A percentile compares a stretch with the other conserved stretches of the same genome.
Evolutionary conservation across 108 stramenopile genomes (phyloP).

Genomic region (Skeletonema menzelii): DNA sequence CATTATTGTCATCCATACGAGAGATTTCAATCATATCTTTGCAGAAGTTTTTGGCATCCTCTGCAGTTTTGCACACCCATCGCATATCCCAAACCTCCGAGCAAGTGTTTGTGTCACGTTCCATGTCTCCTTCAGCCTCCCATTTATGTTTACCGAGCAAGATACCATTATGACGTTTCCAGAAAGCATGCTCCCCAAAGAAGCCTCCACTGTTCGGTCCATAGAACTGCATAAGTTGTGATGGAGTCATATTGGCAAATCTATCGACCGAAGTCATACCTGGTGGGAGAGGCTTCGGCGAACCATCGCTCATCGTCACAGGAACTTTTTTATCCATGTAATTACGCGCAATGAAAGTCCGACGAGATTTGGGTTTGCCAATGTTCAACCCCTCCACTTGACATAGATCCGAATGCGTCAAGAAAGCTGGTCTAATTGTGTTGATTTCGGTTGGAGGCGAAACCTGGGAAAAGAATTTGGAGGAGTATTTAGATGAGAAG

Average conservation of each 20-base stretch:
- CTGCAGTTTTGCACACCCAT: not conserved
- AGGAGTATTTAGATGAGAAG: too few relatives aligned
- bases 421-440: not conserved
- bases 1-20: not conserved
- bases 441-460: not conserved
- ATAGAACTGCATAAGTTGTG: not conserved
- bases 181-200: slow-evolving; percentile 1
- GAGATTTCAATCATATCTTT: slow-evolving; percentile 3
- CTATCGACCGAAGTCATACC: not conserved
- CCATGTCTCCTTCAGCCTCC: slow-evolving; percentile 1
- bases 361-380: not conserved
- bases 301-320: not conserved
- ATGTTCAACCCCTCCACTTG: not conserved
- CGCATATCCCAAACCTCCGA: slow-evolving; percentile 4
- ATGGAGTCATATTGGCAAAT: not conserved
- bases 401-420: not conserved
- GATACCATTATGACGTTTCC: slow-evolving; percentile 4
- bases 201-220: not conserved
- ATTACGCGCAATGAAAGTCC: not conserved
- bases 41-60: slow-evolving; percentile 4
- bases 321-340: not conserved
- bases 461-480: not conserved
- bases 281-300: not conserved
- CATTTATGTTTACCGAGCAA: slow-evolving; percentile 9
- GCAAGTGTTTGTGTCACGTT: not conserved